phyloP scores from a whole-genome alignment of 116 monocot species.

The Phalaenopsis hybrid region DNA sequence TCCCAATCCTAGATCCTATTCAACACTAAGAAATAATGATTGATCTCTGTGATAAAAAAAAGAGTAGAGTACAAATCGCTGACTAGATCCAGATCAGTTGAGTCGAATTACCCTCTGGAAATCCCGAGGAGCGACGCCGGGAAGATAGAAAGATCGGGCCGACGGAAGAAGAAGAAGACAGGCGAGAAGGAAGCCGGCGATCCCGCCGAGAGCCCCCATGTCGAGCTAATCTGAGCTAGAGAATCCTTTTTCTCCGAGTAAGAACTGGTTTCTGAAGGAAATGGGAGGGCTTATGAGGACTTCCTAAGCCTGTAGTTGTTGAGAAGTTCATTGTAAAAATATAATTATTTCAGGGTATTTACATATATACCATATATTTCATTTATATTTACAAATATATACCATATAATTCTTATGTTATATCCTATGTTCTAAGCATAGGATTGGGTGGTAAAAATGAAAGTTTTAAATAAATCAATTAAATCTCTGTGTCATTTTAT shows the following conservation, averaged over 20 bases:
- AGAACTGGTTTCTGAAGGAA: too few species aligned
- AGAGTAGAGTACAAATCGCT: neutral
- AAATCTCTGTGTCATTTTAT: too few species aligned
- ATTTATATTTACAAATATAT: too few species aligned
- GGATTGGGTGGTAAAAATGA: too few species aligned
- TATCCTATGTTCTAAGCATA: too few species aligned
- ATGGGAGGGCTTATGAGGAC: too few species aligned
- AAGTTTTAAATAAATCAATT: too few species aligned
- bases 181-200: slow-evolving; percentile 21
- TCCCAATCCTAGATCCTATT: neutral
- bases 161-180: slow-evolving; percentile 15
- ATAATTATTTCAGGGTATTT: too few species aligned
- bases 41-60: neutral
- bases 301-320: too few species aligned
- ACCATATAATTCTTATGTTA: too few species aligned
- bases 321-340: too few species aligned
- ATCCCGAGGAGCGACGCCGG: slow-evolving; percentile 80
- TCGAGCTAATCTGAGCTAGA: neutral
- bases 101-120: slow-evolving; percentile 51
- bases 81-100: neutral
- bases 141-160: slow-evolving; percentile 55
- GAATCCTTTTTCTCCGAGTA: neutral
- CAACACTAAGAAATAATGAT: neutral
- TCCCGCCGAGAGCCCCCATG: slow-evolving; percentile 21
- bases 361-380: too few species aligned